Evolutionary conservation across 2,329 filamentous ascomycete species (phyloP), one percentile per base, ranked within the genome.

Genomic region (Biscogniauxia mediterranea): DNA sequence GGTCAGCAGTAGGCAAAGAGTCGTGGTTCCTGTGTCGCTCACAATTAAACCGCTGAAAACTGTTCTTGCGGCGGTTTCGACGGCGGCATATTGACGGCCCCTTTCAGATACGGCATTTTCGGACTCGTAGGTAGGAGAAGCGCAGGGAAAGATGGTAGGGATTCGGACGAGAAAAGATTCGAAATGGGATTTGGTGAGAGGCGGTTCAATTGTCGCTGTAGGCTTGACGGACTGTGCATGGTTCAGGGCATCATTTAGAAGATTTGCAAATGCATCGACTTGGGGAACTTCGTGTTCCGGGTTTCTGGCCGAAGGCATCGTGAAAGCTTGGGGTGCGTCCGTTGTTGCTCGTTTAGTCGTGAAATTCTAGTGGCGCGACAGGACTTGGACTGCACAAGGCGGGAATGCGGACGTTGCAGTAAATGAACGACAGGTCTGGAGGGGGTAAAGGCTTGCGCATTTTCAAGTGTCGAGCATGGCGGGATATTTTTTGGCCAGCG

Each of bases 41-140:
- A 95, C 92, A 74, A 96, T 84, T 63, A 92, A 80, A 64, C 85
- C 81, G 76, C 92, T 92, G 77, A 98, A 96, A 54, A 90, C 84
- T 68, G 90, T 86, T 69, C 92, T 88, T 56, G 90, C 90, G 11
- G 92, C 93, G 19, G 90, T 93, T 76, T 98, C 95, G 54, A 97
- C 86, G 21, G 91, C 83, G 38, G 89, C 87, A 72, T 87, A 87
- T 66, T 88, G 86, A 52, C 84, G 83, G 61, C 69, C 79, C 66
- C 81, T 81, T 49, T 79, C 76, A 6, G 71, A 53, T n/a, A 75
- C 74, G 61, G 70, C 70, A 15, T 66, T 68, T 32, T 74, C 71
- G 15, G 69, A 63, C 26, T 58, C 55, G 25, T 65, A 58, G 21
- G 64, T 72, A 46, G 66, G 72, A 63, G 66, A 66, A 61, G 56